A percentile compares a stretch with the other conserved stretches of the same genome.
Evolutionary conservation across 257 asterid species (phyloP).

Genomic region (Hygrophila difformis): DNA sequence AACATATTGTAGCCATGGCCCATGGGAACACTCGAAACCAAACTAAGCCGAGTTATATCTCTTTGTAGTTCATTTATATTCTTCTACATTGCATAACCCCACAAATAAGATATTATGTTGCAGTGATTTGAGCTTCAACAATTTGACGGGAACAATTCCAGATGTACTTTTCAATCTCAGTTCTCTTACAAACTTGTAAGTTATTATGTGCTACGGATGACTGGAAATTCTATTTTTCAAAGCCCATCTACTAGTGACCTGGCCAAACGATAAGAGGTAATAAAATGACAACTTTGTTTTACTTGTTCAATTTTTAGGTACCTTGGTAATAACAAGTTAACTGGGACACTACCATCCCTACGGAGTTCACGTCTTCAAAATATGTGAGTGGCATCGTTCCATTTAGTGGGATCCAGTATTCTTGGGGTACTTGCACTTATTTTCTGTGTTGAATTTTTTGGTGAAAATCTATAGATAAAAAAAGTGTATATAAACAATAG

Average conservation of each 20-base stretch:
- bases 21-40: no score
- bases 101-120: constrained; percentile 14
- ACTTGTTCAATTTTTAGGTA: constrained; percentile 37
- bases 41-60: no score
- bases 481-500: no score
- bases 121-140: constrained; percentile 95
- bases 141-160: constrained; percentile 52
- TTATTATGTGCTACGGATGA: constrained; percentile 7
- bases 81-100: neutral
- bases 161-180: constrained; percentile 43
- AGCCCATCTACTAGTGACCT: neutral
- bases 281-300: neutral
- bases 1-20: no score
- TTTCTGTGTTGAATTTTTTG: no score
- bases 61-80: neutral
- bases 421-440: neutral
- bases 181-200: constrained; percentile 47
- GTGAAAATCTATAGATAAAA: no score
- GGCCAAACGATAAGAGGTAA: neutral
- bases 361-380: constrained; percentile 34
- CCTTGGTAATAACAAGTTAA: constrained; percentile 70
- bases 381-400: constrained; percentile 34
- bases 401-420: neutral
- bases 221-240: neutral
- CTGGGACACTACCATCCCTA: constrained; percentile 46